These are phyloP conservation scores for Thermomucor indicae-seudaticae DNA, from an alignment of 371 early-diverging fungal genomes.

Conservation along the genomic window DNA sequence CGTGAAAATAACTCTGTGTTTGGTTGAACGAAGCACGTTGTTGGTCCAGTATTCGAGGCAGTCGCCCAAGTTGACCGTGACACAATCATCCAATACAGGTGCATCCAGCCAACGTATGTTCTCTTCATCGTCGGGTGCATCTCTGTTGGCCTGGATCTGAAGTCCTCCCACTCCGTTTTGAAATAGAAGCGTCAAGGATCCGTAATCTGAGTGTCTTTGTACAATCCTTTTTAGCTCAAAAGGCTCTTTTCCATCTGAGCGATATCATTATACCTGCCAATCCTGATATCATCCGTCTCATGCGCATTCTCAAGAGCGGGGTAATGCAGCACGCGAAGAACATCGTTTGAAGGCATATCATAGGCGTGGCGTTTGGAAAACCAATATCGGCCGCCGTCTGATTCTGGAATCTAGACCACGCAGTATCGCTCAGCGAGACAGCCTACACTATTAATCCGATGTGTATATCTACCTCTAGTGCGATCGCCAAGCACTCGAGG, in stretches of 20 bases:
- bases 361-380: slow-evolving; percentile 44
- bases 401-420: slow-evolving; percentile 30
- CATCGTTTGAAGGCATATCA: slow-evolving; percentile 37
- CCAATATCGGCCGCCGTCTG: slow-evolving; percentile 39
- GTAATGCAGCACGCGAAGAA: slow-evolving; percentile 47
- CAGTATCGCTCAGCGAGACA: not conserved
- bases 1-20: slow-evolving; percentile 59
- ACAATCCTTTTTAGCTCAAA: too few relatives aligned
- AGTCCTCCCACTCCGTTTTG: slow-evolving; percentile 59
- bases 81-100: slow-evolving; percentile 42
- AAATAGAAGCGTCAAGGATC: slow-evolving; percentile 58
- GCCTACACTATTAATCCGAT: not conserved
- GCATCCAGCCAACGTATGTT: slow-evolving; percentile 46
- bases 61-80: slow-evolving; percentile 63
- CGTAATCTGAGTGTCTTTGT: slow-evolving; percentile 61
- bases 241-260: too few relatives aligned
- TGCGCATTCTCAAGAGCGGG: slow-evolving; percentile 22
- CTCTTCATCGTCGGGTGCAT: slow-evolving; percentile 7
- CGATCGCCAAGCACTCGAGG: slow-evolving; percentile 13
- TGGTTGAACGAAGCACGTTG: slow-evolving; percentile 52
- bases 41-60: slow-evolving; percentile 64
- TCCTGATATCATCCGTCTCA: slow-evolving; percentile 30
- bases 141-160: slow-evolving; percentile 44
- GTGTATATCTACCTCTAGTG: slow-evolving; percentile 8
- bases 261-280: slow-evolving; percentile 41